These are phyloP conservation scores for Penicillium canescens DNA, from an alignment of 495 filamentous ascomycete genomes.

Conservation along the genomic window DNA sequence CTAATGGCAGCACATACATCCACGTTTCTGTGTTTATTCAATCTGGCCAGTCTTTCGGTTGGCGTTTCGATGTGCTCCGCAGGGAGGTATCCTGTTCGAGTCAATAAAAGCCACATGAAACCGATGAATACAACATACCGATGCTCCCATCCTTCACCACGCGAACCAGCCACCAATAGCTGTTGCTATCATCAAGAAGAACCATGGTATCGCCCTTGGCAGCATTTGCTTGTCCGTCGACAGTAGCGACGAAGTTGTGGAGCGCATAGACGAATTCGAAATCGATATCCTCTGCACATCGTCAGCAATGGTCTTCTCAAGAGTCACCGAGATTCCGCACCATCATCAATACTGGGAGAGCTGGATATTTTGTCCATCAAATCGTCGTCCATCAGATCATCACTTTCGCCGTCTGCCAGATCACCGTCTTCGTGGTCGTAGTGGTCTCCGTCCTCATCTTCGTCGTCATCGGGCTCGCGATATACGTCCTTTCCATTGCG, in stretches of 20 bases:
- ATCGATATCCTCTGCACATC: slow-evolving; percentile 91
- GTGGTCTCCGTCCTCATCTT: slow-evolving; percentile 45
- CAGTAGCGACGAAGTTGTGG: slow-evolving; percentile 95
- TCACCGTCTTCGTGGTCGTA: slow-evolving; percentile 62
- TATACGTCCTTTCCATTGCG: slow-evolving; percentile 48
- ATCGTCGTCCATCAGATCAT: slow-evolving; percentile 82
- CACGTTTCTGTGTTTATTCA: slow-evolving; percentile 98
- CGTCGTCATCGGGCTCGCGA: slow-evolving; percentile 38
- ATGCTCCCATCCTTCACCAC: slow-evolving; percentile 98
- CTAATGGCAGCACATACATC: slow-evolving; percentile 62
- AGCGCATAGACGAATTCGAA: slow-evolving; percentile 99
- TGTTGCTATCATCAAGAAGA: slow-evolving; percentile 99
- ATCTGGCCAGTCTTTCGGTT: slow-evolving; percentile 85
- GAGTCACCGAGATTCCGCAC: slow-evolving; percentile 60
- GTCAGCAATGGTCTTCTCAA: slow-evolving; percentile 53
- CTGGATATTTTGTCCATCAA: slow-evolving; percentile 97
- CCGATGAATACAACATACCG: slow-evolving; percentile 54
- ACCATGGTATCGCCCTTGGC: slow-evolving; percentile 99
- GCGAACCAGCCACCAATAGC: slow-evolving; percentile 98
- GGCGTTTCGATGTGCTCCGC: slow-evolving; percentile 99
- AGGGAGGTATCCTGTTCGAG: slow-evolving; percentile 77
- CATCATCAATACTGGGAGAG: slow-evolving; percentile 97
- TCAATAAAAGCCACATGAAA: too few species aligned
- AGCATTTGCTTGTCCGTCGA: slow-evolving; percentile 97
- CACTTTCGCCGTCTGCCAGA: slow-evolving; percentile 70